Percentiles rank a stretch among this genome's conserved stretches.
Conservation (phyloP, 2,329 filamentous ascomycete species). For the Aspergillus sp. region DNA sequence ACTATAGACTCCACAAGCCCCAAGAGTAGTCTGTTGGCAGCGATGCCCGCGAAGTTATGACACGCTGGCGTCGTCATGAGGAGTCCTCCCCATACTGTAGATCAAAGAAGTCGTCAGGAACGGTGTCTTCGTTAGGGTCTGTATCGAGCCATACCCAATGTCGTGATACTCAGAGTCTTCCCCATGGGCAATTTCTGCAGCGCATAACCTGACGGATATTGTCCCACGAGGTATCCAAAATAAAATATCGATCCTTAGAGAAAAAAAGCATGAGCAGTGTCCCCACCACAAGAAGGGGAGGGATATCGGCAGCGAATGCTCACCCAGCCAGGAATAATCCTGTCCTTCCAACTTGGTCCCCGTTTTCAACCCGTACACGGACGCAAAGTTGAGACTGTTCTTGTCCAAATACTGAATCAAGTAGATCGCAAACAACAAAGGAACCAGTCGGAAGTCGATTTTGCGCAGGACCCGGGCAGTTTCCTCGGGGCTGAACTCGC, state of each 20-base stretch:
- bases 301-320: neutral
- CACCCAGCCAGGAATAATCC: conserved; percentile 22
- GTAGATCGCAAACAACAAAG: conserved; percentile 51
- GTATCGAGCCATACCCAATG: conserved; percentile 17
- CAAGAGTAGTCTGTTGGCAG: conserved; percentile 39
- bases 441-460: conserved; percentile 49
- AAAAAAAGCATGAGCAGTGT: too few species aligned
- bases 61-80: conserved; percentile 40
- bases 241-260: conserved; percentile 40
- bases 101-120: neutral
- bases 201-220: conserved; percentile 38
- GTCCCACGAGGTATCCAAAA: conserved; percentile 42
- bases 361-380: conserved; percentile 23
- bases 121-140: too few species aligned
- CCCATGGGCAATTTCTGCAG: conserved; percentile 41
- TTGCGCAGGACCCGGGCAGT: conserved; percentile 41
- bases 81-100: conserved; percentile 34
- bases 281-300: too few species aligned
- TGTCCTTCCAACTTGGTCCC: conserved; percentile 18
- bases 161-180: conserved; percentile 38
- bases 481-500: conserved; percentile 17
- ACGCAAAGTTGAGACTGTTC: conserved; percentile 40
- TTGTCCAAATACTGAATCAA: conserved; percentile 47
- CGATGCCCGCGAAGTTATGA: conserved; percentile 38
- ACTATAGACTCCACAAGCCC: conserved; percentile 43